These are phyloP conservation scores for Starmera dryadoides DNA, from an alignment of 805 yeast species.

Conservation along the genomic window DNA sequence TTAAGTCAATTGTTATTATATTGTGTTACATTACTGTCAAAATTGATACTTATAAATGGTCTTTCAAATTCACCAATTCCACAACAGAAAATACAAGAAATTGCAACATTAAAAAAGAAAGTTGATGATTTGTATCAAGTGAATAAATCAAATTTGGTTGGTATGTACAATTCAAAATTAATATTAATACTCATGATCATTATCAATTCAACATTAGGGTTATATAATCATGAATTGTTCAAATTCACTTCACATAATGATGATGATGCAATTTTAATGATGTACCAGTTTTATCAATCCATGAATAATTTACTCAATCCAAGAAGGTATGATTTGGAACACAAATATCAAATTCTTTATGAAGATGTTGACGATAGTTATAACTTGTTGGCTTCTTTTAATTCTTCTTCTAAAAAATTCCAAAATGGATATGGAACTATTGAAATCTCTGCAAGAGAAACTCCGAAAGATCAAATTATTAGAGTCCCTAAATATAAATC, in stretches of 20 bases:
- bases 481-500: slow-evolving; percentile 13
- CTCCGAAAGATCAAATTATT: slow-evolving; percentile 18
- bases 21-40: background rate
- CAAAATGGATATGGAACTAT: slow-evolving; percentile 7
- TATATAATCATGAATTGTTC: slow-evolving; percentile 9
- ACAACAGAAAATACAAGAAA: background rate
- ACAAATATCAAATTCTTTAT: slow-evolving; percentile 10
- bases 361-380: slow-evolving; percentile 15
- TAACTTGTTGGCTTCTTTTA: slow-evolving; percentile 9
- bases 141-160: background rate
- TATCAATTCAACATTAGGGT: slow-evolving; percentile 12
- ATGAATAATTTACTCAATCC: slow-evolving; percentile 10
- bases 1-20: background rate
- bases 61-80: too few species aligned
- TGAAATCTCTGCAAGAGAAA: slow-evolving; percentile 11
- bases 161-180: background rate
- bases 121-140: slow-evolving; percentile 1
- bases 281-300: slow-evolving; percentile 9
- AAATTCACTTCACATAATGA: background rate
- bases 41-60: background rate
- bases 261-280: background rate
- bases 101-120: background rate
- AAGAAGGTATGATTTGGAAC: slow-evolving; percentile 6
- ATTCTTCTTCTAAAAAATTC: background rate
- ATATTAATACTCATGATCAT: slow-evolving; percentile 7